phyloP scores from a whole-genome alignment of 2,329 filamentous ascomycete species.

The Thyridium curvatum region DNA sequence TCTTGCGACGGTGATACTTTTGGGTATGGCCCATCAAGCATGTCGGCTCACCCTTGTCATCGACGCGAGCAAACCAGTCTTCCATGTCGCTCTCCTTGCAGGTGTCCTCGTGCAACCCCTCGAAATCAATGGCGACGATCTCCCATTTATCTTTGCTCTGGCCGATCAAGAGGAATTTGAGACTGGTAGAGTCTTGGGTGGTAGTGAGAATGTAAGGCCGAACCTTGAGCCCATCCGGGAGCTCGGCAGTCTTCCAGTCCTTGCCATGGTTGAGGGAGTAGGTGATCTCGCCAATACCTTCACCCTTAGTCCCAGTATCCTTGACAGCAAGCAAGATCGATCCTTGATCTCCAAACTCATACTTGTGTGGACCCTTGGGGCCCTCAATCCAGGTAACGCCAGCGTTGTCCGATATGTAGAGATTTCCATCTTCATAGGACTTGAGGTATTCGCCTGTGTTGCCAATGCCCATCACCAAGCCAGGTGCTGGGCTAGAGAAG shows the following conservation, averaged over 20 bases:
- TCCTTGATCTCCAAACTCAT: slow-evolving; percentile 92
- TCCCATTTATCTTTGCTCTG: slow-evolving; percentile 46
- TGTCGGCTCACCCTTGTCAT: slow-evolving; percentile 72
- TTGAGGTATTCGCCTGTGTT: slow-evolving; percentile 76
- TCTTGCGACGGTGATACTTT: slow-evolving; percentile 77
- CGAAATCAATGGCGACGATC: slow-evolving; percentile 77
- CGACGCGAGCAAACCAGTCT: slow-evolving; percentile 77
- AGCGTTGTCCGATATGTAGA: slow-evolving; percentile 88
- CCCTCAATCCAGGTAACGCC: slow-evolving; percentile 76
- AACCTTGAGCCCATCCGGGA: slow-evolving; percentile 63
- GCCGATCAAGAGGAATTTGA: slow-evolving; percentile 81
- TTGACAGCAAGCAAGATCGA: slow-evolving; percentile 79
- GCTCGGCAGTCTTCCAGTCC: slow-evolving; percentile 66
- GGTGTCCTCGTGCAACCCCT: slow-evolving; percentile 69
- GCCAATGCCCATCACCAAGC: slow-evolving; percentile 87
- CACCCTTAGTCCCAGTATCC: slow-evolving; percentile 53
- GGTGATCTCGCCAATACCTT: slow-evolving; percentile 45
- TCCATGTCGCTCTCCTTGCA: slow-evolving; percentile 79
- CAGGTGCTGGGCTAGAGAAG: slow-evolving; percentile 90
- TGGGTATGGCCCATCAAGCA: slow-evolving; percentile 97
- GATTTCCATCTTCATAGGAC: slow-evolving; percentile 64
- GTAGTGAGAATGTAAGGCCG: slow-evolving; percentile 73
- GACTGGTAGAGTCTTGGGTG: slow-evolving; percentile 83
- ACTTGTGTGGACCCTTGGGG: slow-evolving; percentile 80
- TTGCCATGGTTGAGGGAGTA: slow-evolving; percentile 91